Evolutionary conservation across 495 filamentous ascomycete species (phyloP).

Genomic region (Podospora comata): DNA sequence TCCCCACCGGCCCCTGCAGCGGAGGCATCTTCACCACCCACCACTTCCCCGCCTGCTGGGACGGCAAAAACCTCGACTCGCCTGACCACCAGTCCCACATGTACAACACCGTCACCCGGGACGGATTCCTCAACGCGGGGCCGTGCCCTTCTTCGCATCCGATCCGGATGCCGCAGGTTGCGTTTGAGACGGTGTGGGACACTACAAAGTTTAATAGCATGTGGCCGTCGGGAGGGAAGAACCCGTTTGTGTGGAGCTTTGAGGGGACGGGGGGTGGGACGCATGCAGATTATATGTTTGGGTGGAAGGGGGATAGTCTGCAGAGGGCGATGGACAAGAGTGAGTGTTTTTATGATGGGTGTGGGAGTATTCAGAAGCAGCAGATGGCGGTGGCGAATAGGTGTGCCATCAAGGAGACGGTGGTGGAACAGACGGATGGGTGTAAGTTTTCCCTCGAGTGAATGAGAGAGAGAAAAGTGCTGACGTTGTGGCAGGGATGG

Average conservation of each 20-base stretch:
- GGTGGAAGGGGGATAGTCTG: slow-evolving; percentile 40
- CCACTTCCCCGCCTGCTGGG: slow-evolving; percentile 55
- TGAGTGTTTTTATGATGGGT: slow-evolving; percentile 46
- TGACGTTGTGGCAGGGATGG: background rate
- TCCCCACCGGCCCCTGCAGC: slow-evolving; percentile 43
- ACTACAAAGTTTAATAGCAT: slow-evolving; percentile 45
- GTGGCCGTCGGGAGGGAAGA: slow-evolving; percentile 39
- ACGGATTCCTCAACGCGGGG: slow-evolving; percentile 38
- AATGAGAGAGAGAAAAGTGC: background rate
- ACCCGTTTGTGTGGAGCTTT: slow-evolving; percentile 42
- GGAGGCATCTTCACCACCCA: slow-evolving; percentile 49
- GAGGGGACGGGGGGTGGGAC: slow-evolving; percentile 23
- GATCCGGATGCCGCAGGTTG: slow-evolving; percentile 45
- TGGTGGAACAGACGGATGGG: slow-evolving; percentile 42
- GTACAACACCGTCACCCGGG: slow-evolving; percentile 38
- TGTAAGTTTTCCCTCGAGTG: slow-evolving; percentile 34
- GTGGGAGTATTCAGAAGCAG: slow-evolving; percentile 43
- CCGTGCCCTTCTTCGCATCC: slow-evolving; percentile 49
- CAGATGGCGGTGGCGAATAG: slow-evolving; percentile 38
- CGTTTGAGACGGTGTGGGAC: slow-evolving; percentile 51
- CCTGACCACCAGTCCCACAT: slow-evolving; percentile 55
- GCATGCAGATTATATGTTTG: slow-evolving; percentile 28
- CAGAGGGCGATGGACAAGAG: slow-evolving; percentile 43
- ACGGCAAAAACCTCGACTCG: slow-evolving; percentile 55
- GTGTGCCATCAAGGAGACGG: slow-evolving; percentile 40